Evolutionary conservation across 768 basidiomycete species (phyloP).

Genomic region (Russula olivacea): DNA sequence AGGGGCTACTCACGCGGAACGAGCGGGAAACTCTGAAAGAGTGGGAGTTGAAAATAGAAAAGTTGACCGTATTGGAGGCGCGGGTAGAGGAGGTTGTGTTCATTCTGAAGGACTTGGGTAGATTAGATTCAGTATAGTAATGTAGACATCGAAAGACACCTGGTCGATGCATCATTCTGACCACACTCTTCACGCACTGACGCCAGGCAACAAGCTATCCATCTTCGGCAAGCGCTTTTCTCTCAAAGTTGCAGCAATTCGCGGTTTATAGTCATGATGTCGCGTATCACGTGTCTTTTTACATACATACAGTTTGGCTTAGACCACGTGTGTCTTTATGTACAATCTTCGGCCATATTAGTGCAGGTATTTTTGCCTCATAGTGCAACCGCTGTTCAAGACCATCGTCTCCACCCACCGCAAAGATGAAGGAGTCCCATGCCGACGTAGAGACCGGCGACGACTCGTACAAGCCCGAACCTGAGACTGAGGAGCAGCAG

Average conservation of each 20-base stretch:
- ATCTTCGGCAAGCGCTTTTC: no score
- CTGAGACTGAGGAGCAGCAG: constrained; percentile 22
- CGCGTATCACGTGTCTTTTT: no score
- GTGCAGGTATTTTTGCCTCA: not conserved
- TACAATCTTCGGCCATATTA: not conserved
- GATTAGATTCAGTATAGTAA: not conserved
- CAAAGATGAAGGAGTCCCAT: constrained; percentile 4
- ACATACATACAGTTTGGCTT: no score
- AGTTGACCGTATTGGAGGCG: constrained; percentile 72
- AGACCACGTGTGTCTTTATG: no score
- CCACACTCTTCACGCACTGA: no score
- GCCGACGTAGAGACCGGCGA: constrained; percentile 13
- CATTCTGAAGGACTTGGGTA: constrained; percentile 69
- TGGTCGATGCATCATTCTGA: no score
- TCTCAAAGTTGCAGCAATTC: no score
- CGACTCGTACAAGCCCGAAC: constrained; percentile 18
- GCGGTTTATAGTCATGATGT: no score
- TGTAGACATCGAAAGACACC: not conserved
- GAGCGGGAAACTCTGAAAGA: constrained; percentile 71
- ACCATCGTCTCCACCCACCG: not conserved
- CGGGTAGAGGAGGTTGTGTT: constrained; percentile 87
- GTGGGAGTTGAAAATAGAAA: constrained; percentile 70
- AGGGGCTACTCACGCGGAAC: constrained; percentile 57
- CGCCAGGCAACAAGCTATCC: not conserved
- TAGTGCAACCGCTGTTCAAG: not conserved